Evolutionary conservation across 257 asterid genomes (phyloP), one percentile per base, ranked within the genome.

Genomic region (Perilla frutescens): DNA sequence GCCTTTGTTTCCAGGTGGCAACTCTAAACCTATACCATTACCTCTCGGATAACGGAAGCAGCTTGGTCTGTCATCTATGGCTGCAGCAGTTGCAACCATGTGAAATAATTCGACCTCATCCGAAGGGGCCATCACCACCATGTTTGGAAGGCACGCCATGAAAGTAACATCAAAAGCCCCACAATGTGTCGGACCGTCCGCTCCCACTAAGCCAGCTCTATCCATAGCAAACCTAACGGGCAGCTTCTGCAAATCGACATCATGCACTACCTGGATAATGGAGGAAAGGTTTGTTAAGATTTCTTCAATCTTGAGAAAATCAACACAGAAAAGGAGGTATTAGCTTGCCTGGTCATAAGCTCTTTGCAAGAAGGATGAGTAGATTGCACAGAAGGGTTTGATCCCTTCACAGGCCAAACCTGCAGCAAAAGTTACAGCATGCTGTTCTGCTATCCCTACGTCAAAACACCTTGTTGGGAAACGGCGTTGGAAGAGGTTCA

Each of bases 121-220:
- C 0, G 97, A 83, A 70, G 97, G 99, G 64, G 99, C 97, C 97
- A 94, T 94, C 54, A 94, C 99, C 53, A 94, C 96, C 99, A 94
- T 91, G 85, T 94, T 94, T n/a, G 99, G 98, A 54, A 94, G 96
- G 82, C 97, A 94, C 1, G 97, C 96, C 97, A 94, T 91, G 76
- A 64, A 94, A 12, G 97, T 75, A 4, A 91, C 91, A 59, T 94
- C 97, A 56, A 91, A 90, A 26, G 97, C 88, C 2, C 99, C 99
- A 77, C 96, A 87, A 80, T 94, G 97, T 7, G 99, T 94, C 0
- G 99, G 97, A 7, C 97, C 97, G n/a, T 94, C 98, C 13, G 97
- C 92, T 36, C 98, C 98, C 15, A 94, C 97, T 78, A 91, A 80
- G 8, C 99, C 97, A 1, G 96, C 99, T 74, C 99, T 85, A 77